Percentiles rank a stretch among this genome's conserved stretches.
Conservation (phyloP, 352 stramenopile species). For the Paralagenidium karlingii region DNA sequence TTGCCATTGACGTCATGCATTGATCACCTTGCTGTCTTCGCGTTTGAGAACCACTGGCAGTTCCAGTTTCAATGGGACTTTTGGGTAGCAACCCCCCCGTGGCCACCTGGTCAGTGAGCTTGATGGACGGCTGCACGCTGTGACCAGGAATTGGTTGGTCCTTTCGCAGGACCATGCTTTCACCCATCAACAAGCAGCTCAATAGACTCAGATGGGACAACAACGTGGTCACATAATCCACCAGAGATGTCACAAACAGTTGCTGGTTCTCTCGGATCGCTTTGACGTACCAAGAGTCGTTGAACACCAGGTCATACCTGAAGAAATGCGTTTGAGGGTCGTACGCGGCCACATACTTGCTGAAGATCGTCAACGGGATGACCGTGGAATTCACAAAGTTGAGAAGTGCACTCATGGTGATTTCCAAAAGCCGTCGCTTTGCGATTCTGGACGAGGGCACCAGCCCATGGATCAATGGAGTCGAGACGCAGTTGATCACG, state of each 20-base stretch:
- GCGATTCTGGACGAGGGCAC: background rate
- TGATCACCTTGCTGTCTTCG: too few species aligned
- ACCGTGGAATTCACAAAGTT: conserved; percentile 7
- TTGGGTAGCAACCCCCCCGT: too few species aligned
- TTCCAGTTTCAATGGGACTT: too few species aligned
- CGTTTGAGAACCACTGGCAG: too few species aligned
- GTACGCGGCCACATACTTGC: too few species aligned
- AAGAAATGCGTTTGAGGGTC: too few species aligned
- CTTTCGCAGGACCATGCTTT: too few species aligned
- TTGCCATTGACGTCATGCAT: too few species aligned
- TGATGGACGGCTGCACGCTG: too few species aligned
- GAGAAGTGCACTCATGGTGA: conserved; percentile 6
- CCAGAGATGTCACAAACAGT: background rate
- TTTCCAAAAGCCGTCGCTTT: conserved; percentile 3
- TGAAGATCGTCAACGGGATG: conserved; percentile 6
- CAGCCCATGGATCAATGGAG: background rate
- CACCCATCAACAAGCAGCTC: too few species aligned
- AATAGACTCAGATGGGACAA: conserved; percentile 8
- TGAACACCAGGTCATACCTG: conserved; percentile 5
- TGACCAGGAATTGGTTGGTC: too few species aligned
- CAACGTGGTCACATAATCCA: conserved; percentile 6
- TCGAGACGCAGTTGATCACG: conserved; percentile 10
- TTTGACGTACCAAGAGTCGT: background rate
- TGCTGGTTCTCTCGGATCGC: background rate
- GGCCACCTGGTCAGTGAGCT: too few species aligned